These are phyloP conservation scores for Balakata baccata DNA, from an alignment of 345 rosid genomes.

Conservation along the genomic window DNA sequence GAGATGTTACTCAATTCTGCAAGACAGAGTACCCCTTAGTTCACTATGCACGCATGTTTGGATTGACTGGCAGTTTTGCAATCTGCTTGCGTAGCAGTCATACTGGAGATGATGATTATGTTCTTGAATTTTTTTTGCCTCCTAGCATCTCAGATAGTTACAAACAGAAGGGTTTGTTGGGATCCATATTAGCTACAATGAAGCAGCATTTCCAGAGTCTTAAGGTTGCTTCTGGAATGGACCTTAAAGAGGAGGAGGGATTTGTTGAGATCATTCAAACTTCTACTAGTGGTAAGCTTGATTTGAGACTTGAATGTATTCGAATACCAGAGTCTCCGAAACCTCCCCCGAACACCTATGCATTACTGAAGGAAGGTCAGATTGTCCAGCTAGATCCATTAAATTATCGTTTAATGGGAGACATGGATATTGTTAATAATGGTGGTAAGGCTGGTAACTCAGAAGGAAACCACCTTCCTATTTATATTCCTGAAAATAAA, in stretches of 20 bases:
- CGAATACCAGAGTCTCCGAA: constrained; percentile 36
- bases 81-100: constrained; percentile 68
- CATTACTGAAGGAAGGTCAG: constrained; percentile 26
- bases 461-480: constrained; percentile 27
- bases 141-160: constrained; percentile 37
- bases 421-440: constrained; percentile 34
- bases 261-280: constrained; percentile 66
- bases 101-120: constrained; percentile 81
- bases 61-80: constrained; percentile 66
- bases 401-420: constrained; percentile 34
- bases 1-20: constrained; percentile 66
- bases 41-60: constrained; percentile 92
- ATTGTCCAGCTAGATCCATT: constrained; percentile 24
- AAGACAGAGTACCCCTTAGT: constrained; percentile 88
- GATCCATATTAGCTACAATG: constrained; percentile 69
- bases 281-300: constrained; percentile 42
- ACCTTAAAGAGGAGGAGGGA: constrained; percentile 47
- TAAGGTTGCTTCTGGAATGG: constrained; percentile 65
- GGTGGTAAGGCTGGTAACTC: constrained; percentile 20
- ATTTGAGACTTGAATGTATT: constrained; percentile 45
- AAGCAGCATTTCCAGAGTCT: constrained; percentile 76
- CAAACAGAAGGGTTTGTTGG: constrained; percentile 57
- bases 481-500: constrained; percentile 40
- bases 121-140: constrained; percentile 87
- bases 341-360: constrained; percentile 26